Evolutionary conservation across 2,329 filamentous ascomycete genomes (phyloP).

Genomic region (Paecilomyces dactylethromorphus): DNA sequence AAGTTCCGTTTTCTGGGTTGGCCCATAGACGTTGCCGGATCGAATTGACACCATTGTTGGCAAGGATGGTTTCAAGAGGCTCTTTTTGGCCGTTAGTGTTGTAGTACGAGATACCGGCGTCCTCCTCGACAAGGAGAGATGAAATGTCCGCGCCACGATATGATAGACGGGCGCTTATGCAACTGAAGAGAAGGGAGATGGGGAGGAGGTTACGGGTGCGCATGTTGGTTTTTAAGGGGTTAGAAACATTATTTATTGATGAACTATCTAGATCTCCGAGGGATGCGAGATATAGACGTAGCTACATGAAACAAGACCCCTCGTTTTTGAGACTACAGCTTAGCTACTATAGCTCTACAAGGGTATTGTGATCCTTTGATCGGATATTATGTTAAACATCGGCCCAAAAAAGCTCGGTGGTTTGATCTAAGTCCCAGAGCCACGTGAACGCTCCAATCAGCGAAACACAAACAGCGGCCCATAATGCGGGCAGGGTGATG

Average conservation of each 20-base stretch:
- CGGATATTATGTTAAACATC: too few relatives aligned
- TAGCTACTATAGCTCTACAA: too few relatives aligned
- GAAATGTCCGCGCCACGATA: constrained; percentile 67
- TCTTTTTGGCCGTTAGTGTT: constrained; percentile 46
- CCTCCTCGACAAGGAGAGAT: constrained; percentile 58
- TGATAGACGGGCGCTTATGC: constrained; percentile 44
- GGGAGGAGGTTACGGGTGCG: background rate
- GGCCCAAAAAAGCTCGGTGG: too few relatives aligned
- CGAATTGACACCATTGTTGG: constrained; percentile 58
- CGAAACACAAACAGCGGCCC: background rate
- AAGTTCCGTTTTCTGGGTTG: constrained; percentile 57
- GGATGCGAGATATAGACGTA: too few relatives aligned
- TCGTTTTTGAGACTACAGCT: too few relatives aligned
- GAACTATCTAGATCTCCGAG: too few relatives aligned
- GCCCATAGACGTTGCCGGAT: constrained; percentile 69
- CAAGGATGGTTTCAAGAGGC: constrained; percentile 58
- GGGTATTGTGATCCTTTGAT: too few relatives aligned
- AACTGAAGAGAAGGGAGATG: constrained; percentile 6
- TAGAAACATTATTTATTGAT: too few relatives aligned
- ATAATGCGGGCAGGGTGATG: background rate
- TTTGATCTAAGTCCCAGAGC: background rate
- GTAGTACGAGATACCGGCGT: constrained; percentile 55
- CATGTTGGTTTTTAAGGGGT: background rate
- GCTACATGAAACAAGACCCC: too few relatives aligned
- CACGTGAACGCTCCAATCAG: background rate